Percentiles rank a stretch among this genome's conserved stretches.
Conservation (phyloP, 2,329 filamentous ascomycete genomes). For the Paraphaeosphaeria sporulosa region DNA sequence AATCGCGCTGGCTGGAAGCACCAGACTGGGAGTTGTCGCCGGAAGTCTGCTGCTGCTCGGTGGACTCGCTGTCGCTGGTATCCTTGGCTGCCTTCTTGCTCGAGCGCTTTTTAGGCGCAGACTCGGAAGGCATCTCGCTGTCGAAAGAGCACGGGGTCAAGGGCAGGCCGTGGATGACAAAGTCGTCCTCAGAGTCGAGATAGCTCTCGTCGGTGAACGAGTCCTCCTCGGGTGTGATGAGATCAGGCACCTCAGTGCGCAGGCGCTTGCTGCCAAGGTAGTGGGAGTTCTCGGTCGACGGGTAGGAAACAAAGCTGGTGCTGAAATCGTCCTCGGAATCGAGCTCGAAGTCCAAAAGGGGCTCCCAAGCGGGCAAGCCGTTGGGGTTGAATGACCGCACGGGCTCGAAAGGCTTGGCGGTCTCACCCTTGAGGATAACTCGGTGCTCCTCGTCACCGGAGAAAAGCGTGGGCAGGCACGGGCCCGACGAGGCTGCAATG, state of each 20-base stretch:
- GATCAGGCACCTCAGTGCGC: conserved; percentile 71
- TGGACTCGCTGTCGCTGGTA: conserved; percentile 43
- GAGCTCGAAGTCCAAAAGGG: conserved; percentile 87
- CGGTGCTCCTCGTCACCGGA: conserved; percentile 69
- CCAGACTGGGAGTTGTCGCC: conserved; percentile 44
- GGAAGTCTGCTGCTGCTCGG: conserved; percentile 44
- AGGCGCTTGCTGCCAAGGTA: conserved; percentile 74
- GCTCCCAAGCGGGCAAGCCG: conserved; percentile 78
- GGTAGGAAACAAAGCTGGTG: conserved; percentile 75
- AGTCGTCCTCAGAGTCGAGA: conserved; percentile 76
- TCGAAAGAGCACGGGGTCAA: conserved; percentile 66
- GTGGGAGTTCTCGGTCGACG: conserved; percentile 64
- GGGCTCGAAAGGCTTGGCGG: conserved; percentile 47
- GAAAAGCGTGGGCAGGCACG: conserved; percentile 68
- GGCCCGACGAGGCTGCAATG: conserved; percentile 68
- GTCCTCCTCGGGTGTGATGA: conserved; percentile 69
- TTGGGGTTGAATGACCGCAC: conserved; percentile 52
- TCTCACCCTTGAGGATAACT: conserved; percentile 58
- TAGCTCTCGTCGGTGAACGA: conserved; percentile 80
- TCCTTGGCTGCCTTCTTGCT: conserved; percentile 35
- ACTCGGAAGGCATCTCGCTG: conserved; percentile 36
- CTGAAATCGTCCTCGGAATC: conserved; percentile 90
- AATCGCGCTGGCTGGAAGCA: conserved; percentile 47
- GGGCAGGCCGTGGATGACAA: conserved; percentile 65
- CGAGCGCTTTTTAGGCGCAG: conserved; percentile 37